Evolutionary conservation across 805 yeast species (phyloP).

Genomic region (Candida rishiriensis): DNA sequence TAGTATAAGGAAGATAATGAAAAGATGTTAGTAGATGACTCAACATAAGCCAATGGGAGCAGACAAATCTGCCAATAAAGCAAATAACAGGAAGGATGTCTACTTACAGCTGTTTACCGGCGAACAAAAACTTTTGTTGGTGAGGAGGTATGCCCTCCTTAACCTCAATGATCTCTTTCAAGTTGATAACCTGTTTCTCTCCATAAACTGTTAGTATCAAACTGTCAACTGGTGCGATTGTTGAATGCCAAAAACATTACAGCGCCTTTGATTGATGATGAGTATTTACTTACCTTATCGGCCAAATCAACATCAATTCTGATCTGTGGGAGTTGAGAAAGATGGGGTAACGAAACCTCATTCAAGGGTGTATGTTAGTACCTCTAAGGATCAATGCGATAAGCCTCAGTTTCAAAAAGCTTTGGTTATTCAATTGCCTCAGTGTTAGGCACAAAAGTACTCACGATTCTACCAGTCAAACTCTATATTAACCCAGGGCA

Average conservation of each 20-base stretch:
- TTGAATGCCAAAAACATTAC: background rate
- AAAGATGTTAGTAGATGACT: background rate
- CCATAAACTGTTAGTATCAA: conserved; percentile 8
- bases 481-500: conserved; percentile 35
- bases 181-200: conserved; percentile 38
- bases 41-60: background rate
- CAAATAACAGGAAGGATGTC: too few relatives aligned
- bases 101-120: conserved; percentile 83
- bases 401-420: background rate
- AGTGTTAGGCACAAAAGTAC: conserved; percentile 15
- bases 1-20: background rate
- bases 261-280: background rate
- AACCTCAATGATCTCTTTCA: conserved; percentile 91
- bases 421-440: too few relatives aligned
- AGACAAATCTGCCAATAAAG: background rate
- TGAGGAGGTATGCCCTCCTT: conserved; percentile 96
- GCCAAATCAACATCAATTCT: conserved; percentile 68
- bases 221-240: conserved; percentile 17
- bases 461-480: conserved; percentile 71
- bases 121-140: conserved; percentile 86
- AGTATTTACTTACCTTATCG: conserved; percentile 50
- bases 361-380: conserved; percentile 1
- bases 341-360: too few relatives aligned
- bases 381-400: too few relatives aligned
- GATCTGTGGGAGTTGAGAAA: conserved; percentile 34